phyloP scores from a whole-genome alignment of 257 asterid genomes.

The Nicotiana obtusifolia region DNA sequence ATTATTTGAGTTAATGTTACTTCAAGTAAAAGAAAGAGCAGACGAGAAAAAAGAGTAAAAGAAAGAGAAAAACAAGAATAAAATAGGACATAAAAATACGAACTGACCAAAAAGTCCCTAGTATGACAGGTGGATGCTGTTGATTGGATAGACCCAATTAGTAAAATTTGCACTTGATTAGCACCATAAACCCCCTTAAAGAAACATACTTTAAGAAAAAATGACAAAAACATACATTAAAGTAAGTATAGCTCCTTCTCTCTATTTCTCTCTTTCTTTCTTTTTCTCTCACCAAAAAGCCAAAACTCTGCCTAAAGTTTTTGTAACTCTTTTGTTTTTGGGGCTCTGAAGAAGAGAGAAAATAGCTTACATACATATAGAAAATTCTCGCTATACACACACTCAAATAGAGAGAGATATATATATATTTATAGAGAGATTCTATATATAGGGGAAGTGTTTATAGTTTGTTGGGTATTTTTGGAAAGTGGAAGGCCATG shows the following conservation, averaged over 20 bases:
- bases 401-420: background rate
- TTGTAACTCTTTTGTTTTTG: background rate
- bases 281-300: constrained; percentile 6
- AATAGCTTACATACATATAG: background rate
- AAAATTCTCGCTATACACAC: background rate
- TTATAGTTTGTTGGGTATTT: background rate
- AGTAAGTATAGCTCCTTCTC: background rate
- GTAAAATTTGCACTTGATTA: background rate
- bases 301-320: constrained; percentile 9
- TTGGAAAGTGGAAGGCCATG: constrained; percentile 32
- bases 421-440: background rate
- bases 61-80: background rate
- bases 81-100: background rate
- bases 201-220: background rate
- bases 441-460: background rate
- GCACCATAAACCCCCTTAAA: background rate
- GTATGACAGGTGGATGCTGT: background rate
- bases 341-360: constrained; percentile 7
- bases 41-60: background rate
- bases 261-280: background rate
- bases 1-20: too few relatives aligned
- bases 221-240: background rate
- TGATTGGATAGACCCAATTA: background rate
- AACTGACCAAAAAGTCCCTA: background rate
- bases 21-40: too few relatives aligned